Percentiles rank a stretch among this genome's conserved stretches.
These are phyloP conservation scores for Blastobotrys illinoisensis DNA, from an alignment of 1,139 yeast species.

Conservation along the genomic window DNA sequence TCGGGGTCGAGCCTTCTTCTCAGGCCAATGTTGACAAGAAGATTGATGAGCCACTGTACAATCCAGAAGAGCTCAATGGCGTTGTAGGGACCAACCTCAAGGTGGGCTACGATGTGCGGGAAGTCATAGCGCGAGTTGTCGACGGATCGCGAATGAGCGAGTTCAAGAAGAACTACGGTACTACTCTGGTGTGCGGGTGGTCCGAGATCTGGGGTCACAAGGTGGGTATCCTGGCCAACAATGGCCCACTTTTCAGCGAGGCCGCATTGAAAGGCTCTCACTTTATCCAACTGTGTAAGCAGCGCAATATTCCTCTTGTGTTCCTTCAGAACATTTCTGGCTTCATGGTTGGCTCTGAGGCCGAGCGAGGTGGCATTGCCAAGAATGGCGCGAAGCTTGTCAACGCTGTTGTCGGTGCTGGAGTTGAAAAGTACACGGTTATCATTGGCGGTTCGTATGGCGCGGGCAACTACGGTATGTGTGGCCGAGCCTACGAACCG, in stretches of 20 bases:
- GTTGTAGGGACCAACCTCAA: slow-evolving; percentile 32
- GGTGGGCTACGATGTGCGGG: slow-evolving; percentile 32
- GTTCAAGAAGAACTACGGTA: slow-evolving; percentile 33
- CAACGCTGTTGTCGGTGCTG: slow-evolving; percentile 34
- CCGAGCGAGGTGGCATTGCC: slow-evolving; percentile 35
- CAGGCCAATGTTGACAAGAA: slow-evolving; percentile 5
- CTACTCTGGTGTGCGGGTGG: slow-evolving; percentile 32
- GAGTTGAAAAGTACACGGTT: slow-evolving; percentile 33
- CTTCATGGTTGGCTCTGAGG: slow-evolving; percentile 35
- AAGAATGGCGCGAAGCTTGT: slow-evolving; percentile 35
- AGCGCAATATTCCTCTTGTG: slow-evolving; percentile 32
- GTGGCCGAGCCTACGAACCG: slow-evolving; percentile 35
- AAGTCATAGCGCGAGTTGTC: slow-evolving; percentile 33
- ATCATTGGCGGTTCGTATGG: slow-evolving; percentile 35
- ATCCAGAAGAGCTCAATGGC: slow-evolving; percentile 31
- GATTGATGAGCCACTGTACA: slow-evolving; percentile 30
- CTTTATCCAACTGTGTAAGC: slow-evolving; percentile 34
- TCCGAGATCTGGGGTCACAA: slow-evolving; percentile 31
- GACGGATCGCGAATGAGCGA: slow-evolving; percentile 33
- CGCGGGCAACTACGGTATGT: slow-evolving; percentile 37
- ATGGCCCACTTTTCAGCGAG: slow-evolving; percentile 34
- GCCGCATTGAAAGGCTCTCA: slow-evolving; percentile 35
- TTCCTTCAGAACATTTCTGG: slow-evolving; percentile 35
- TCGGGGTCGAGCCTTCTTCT: slow-evolving; percentile 18
- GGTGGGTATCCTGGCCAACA: slow-evolving; percentile 34